Evolutionary conservation across 2,329 filamentous ascomycete species (phyloP), one percentile per base, ranked within the genome.

Genomic region (Epichloe aotearoae): DNA sequence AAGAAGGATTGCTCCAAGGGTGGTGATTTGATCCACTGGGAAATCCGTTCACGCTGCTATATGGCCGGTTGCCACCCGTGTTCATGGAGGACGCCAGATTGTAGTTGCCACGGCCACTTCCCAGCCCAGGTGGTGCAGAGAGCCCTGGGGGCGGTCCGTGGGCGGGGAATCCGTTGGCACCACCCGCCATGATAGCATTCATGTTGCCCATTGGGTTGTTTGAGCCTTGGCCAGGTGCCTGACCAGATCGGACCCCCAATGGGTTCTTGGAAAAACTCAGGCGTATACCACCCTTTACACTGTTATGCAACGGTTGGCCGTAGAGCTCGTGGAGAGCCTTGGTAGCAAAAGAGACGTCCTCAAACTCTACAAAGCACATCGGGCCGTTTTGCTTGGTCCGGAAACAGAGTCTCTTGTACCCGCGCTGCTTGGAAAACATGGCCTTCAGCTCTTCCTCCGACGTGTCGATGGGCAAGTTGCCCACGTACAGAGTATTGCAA

Each of bases 341-440:
- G 41, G 91, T 96, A 1, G 93, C 91, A 61, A 88, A 91, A 1
- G 87, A 86, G 11, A 95, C 77, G 60, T 96, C 90, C 61, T 97
- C 91, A 59, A 97, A 98, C 66, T 98, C 93, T 38, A 98, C 93
- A 66, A 97, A 97, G 64, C 93, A 97, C 90, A 97, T 97, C 2
- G 91, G 91, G 0, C 91, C 91, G 59, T 96, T 95, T 57, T 87
- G 81, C 72, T 97, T 97, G 50, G 89, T 94, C 36, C 91, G 80
- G 74, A 96, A 95, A 63, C 89, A 95, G 7, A 98, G 80, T 30
- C 93, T 80, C 70, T 95, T 97, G 72, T 96, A 98, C 3, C 93
- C 93, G 46, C 90, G 83, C 65, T 94, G 88, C 68, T 90, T 91
- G 26, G 85, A 89, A 63, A 98, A 98, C 62, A 96, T 78, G 20